A percentile compares a stretch with the other conserved stretches of the same genome.
These are phyloP conservation scores for Magnolia officinalis DNA, from an alignment of 164 flowering plant species.

Conservation along the genomic window DNA sequence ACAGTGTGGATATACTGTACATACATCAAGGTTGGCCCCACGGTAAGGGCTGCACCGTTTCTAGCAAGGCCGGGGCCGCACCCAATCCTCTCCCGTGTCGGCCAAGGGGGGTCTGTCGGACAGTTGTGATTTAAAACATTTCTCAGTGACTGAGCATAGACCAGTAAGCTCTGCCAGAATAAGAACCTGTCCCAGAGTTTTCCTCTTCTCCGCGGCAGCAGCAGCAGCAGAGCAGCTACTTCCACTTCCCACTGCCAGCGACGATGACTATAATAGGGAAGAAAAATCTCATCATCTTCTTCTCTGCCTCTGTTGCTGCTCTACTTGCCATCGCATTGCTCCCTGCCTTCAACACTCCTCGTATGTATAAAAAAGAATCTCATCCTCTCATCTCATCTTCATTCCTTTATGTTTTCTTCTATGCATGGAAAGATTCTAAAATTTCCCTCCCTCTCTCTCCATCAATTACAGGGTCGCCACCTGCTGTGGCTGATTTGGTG, in stretches of 20 bases:
- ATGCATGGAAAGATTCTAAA: neutral
- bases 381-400: neutral
- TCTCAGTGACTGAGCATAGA: too few relatives aligned
- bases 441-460: neutral
- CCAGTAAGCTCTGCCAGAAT: too few relatives aligned
- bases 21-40: too few relatives aligned
- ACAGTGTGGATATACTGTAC: too few relatives aligned
- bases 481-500: conserved; percentile 54
- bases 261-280: neutral
- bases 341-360: conserved; percentile 10
- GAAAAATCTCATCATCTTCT: conserved; percentile 8
- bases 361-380: neutral
- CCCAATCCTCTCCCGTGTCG: too few relatives aligned
- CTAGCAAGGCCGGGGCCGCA: too few relatives aligned
- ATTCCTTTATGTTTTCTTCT: neutral
- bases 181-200: too few relatives aligned
- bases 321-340: conserved; percentile 17
- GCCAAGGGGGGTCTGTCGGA: too few relatives aligned
- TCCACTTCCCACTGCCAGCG: neutral
- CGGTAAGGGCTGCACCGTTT: too few relatives aligned
- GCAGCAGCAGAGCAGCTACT: neutral
- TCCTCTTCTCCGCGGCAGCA: too few relatives aligned
- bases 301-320: conserved; percentile 17
- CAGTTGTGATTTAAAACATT: too few relatives aligned
- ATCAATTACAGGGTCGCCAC: neutral